Conservation (phyloP, 176 grass and related monocot species). For the Saccharum spontaneum region DNA sequence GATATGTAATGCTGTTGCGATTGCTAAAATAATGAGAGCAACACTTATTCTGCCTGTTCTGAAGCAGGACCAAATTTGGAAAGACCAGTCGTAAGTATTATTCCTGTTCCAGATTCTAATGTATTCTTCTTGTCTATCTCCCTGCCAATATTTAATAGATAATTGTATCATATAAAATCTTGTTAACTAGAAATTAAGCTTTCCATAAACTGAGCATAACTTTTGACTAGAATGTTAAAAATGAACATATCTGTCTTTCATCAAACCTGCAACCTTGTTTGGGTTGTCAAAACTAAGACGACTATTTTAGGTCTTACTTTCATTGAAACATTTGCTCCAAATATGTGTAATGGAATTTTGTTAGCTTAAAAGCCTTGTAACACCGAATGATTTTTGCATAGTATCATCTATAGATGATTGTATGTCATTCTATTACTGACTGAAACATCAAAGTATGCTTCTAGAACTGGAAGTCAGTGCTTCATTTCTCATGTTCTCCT, state of each 20-base stretch:
- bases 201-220: background rate
- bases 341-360: background rate
- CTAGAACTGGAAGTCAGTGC: background rate
- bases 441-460: conserved; percentile 1
- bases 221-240: background rate
- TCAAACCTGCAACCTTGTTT: background rate
- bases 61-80: conserved; percentile 93
- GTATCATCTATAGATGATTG: background rate
- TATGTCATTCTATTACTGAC: background rate
- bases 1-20: conserved; percentile 80
- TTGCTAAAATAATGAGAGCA: conserved; percentile 80
- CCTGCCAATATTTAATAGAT: background rate
- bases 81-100: conserved; percentile 61
- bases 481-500: conserved; percentile 6
- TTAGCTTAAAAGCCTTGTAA: background rate
- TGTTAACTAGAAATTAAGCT: background rate
- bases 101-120: conserved; percentile 10
- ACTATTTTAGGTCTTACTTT: background rate
- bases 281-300: background rate
- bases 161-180: background rate
- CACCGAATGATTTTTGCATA: background rate
- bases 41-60: conserved; percentile 81
- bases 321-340: background rate
- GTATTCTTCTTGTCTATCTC: background rate
- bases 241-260: background rate